These are phyloP conservation scores for Tetradesmus lagerheimii DNA, from an alignment of 139 green algal species.

Conservation along the genomic window DNA sequence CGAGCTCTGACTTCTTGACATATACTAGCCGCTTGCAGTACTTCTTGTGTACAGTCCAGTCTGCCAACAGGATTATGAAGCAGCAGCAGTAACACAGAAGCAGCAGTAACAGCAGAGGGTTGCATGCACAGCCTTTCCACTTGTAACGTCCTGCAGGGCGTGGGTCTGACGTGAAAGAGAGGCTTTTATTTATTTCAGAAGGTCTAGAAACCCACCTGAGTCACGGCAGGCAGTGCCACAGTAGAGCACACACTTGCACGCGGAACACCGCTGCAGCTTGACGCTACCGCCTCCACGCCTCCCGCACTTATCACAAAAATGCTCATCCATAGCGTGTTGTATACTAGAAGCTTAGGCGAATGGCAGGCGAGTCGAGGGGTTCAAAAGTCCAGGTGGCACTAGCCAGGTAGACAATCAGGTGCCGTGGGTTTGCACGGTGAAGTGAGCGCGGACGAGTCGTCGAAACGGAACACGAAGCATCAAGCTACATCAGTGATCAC, in stretches of 20 bases:
- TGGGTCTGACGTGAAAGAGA: no score
- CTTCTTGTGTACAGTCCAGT: slow-evolving; percentile 11
- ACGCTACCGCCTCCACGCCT: not conserved
- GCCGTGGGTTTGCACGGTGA: no score
- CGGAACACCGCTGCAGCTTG: slow-evolving; percentile 5
- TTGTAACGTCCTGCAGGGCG: not conserved
- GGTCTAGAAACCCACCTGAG: not conserved
- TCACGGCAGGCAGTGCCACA: not conserved
- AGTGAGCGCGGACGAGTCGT: no score
- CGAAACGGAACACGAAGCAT: no score
- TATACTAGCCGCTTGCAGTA: not conserved
- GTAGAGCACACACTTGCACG: slow-evolving; percentile 10
- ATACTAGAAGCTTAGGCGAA: no score
- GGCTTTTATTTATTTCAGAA: no score
- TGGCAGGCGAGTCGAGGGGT: no score
- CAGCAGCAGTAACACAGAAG: not conserved
- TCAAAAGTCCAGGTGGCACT: no score
- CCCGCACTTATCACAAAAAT: not conserved
- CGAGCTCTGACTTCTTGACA: not conserved
- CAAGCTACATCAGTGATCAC: no score
- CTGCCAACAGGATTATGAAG: not conserved
- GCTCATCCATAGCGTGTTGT: not conserved
- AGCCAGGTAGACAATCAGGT: no score
- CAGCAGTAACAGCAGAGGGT: no score
- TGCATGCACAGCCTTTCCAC: not conserved